A percentile compares a stretch with the other conserved stretches of the same genome.
Evolutionary conservation across 352 stramenopile genomes (phyloP).

Genomic region (Phytophthora hybrid): DNA sequence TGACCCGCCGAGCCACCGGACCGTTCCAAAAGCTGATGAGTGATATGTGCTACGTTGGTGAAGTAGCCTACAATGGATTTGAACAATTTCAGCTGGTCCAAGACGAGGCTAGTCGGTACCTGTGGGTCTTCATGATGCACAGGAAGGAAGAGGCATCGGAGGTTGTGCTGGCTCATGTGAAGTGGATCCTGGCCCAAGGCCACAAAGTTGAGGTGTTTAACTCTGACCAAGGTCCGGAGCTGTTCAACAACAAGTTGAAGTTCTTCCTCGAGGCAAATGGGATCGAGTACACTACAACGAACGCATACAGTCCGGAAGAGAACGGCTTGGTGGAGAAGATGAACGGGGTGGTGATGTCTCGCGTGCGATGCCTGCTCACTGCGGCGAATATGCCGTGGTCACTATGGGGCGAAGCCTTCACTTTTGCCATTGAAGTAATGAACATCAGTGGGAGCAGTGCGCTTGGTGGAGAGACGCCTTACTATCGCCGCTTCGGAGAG

Average conservation of each 20-base stretch:
- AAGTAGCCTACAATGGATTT: conserved; percentile 16
- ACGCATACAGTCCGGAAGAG: conserved; percentile 1
- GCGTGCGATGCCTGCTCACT: not conserved
- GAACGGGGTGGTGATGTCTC: conserved; percentile 5
- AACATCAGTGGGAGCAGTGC: not conserved
- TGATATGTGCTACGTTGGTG: conserved; percentile 18
- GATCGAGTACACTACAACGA: conserved; percentile 5
- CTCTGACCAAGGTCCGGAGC: conserved; percentile 15
- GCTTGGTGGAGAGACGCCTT: not conserved
- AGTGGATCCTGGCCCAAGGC: conserved; percentile 12
- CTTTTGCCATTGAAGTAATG: not conserved
- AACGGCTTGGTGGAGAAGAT: conserved; percentile 8
- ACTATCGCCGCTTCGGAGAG: not conserved
- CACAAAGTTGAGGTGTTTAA: conserved; percentile 14
- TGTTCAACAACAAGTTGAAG: conserved; percentile 8
- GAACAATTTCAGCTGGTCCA: conserved; percentile 14
- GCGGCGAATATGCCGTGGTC: not conserved
- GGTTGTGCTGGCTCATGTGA: conserved; percentile 14
- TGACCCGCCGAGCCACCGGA: not conserved
- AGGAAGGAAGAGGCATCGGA: conserved; percentile 12
- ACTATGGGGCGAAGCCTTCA: not conserved
- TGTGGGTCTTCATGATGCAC: conserved; percentile 22
- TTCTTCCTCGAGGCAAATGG: conserved; percentile 3
- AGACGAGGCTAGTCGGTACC: conserved; percentile 18
- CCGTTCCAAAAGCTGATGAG: conserved; percentile 27